These are phyloP conservation scores for Cercospora beticola DNA, from an alignment of 2,329 filamentous ascomycete species.

Conservation along the genomic window DNA sequence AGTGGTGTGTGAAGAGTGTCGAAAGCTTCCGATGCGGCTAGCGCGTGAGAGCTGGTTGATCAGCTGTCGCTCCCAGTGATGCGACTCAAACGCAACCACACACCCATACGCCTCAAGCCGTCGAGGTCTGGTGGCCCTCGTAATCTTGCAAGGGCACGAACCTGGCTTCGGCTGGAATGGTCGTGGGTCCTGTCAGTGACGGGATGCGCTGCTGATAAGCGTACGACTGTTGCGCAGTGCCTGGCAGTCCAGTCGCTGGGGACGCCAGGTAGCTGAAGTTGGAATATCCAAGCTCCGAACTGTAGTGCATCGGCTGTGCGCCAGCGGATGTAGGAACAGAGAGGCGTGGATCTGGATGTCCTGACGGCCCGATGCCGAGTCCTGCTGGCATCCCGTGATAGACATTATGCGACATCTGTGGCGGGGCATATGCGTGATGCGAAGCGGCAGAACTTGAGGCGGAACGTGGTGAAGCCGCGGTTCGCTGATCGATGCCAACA, in stretches of 20 bases:
- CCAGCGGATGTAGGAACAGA: conserved; percentile 33
- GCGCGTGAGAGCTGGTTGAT: conserved; percentile 23
- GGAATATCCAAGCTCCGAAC: conserved; percentile 32
- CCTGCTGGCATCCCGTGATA: conserved; percentile 37
- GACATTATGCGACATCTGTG: conserved; percentile 31
- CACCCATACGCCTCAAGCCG: conserved; percentile 25
- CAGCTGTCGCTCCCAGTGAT: conserved; percentile 18
- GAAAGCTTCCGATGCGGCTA: conserved; percentile 16
- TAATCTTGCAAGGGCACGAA: conserved; percentile 40
- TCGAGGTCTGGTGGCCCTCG: conserved; percentile 35
- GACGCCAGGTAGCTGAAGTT: conserved; percentile 34
- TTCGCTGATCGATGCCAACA: conserved; percentile 47
- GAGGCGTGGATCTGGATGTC: conserved; percentile 42
- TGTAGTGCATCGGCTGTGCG: conserved; percentile 36
- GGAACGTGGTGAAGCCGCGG: conserved; percentile 34
- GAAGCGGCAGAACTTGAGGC: conserved; percentile 35
- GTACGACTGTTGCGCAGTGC: conserved; percentile 32
- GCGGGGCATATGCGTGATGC: conserved; percentile 35
- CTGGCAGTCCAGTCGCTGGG: conserved; percentile 35
- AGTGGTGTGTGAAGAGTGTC: conserved; percentile 24
- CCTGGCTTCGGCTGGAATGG: conserved; percentile 32
- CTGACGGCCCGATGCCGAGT: conserved; percentile 38
- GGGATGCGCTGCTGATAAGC: conserved; percentile 32
- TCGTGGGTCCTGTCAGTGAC: conserved; percentile 31
- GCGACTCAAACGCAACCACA: conserved; percentile 25